Percentiles rank a stretch among this genome's conserved stretches.
phyloP scores from a whole-genome alignment of 148 eudicot species.

The Camellia japonica region DNA sequence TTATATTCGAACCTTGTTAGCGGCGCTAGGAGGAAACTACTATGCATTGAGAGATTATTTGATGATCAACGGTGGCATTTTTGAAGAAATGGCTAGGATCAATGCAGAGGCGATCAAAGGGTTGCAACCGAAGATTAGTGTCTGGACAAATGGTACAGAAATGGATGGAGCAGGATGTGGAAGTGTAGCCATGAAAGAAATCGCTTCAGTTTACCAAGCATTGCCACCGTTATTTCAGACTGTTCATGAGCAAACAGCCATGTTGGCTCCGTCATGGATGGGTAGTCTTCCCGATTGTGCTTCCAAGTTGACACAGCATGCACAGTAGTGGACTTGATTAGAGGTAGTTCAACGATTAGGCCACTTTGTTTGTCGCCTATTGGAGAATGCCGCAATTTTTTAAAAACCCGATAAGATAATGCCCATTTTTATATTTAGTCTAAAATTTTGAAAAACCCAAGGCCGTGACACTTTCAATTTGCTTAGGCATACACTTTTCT shows the following conservation, averaged over 20 bases:
- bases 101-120: conserved; percentile 51
- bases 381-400: too few species aligned
- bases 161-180: conserved; percentile 20
- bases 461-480: too few species aligned
- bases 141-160: conserved; percentile 42
- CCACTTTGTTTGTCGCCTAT: neutral
- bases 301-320: neutral
- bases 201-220: conserved; percentile 41
- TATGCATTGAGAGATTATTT: conserved; percentile 47
- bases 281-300: conserved; percentile 28
- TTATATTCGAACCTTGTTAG: conserved; percentile 11
- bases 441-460: too few species aligned
- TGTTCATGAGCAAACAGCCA: conserved; percentile 60
- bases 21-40: conserved; percentile 31
- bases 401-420: too few species aligned
- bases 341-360: too few species aligned
- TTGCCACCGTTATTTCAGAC: conserved; percentile 58
- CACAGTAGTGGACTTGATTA: too few species aligned
- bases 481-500: too few species aligned
- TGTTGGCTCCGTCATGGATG: conserved; percentile 62
- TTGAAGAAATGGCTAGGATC: conserved; percentile 47
- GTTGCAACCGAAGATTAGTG: conserved; percentile 51
- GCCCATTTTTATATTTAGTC: too few species aligned
- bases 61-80: conserved; percentile 54
- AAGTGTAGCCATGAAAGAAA: conserved; percentile 39